Base-by-base conservation (phyloP, 768 basidiomycete species). In the Cubamyces sp. region DNA sequence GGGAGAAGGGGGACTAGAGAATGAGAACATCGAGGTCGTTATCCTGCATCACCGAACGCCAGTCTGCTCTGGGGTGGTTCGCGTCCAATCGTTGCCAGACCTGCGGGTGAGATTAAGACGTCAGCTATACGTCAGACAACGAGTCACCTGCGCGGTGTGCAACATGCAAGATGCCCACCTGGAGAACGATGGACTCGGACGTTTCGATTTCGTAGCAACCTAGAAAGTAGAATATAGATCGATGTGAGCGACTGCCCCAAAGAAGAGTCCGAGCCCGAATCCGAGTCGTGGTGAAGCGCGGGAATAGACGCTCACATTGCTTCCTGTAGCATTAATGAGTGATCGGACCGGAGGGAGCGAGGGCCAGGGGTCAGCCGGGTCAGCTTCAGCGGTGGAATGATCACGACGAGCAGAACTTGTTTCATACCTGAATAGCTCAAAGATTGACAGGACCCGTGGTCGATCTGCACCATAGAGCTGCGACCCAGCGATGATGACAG, bases 191-290 rank as follows among this genome's bases (percentile, higher is more conserved):
- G 64, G 73, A 64, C 50, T 77, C 74, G 41, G 71, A 67, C 21
- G 75, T 74, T 63, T 76, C 74, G 54, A 78, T 73, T 68, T 80
- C 77, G 70, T 74, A 75, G 65, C 70, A 74, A 56, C 70, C 71
- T 75, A 48, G 15, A 41, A 60, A 7, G n/a, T 26, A 19, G 23
- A 14, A 57, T 37, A 45, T 39, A 9, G n/a, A 48, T 48, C 47
- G 60, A 42, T 60, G 45, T 42, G 26, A 23, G 43, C 47, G 57
- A 40, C 46, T 54, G 41, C 49, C 54, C 39, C 21, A 55, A 55
- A 50, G 42, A 60, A 63, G 62, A 54, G 56, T 60, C 51, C 54
- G 53, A 52, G 56, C 48, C 40, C 43, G 18, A 54, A 16, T 11
- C 18, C n/a, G n/a, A 25, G 39, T 6, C 12, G 25, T 19, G 16